Base-by-base conservation (phyloP, 306 rosid genomes). In the Hylodesmum podocarpum region DNA sequence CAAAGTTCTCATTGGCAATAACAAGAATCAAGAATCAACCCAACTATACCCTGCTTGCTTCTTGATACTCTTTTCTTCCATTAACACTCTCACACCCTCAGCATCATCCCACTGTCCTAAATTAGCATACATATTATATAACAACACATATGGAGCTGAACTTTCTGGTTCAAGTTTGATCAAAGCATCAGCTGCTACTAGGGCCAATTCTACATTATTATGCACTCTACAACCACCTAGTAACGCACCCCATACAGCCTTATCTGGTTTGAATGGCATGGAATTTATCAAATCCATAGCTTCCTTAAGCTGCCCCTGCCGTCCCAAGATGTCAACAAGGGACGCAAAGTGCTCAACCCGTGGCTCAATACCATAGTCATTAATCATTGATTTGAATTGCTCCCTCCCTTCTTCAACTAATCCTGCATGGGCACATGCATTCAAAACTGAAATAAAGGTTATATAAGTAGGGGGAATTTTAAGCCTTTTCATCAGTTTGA, bases 221-320 rank as follows among this genome's bases (percentile, higher is more conserved):
- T 85, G 86, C 51, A 85, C 74, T 75, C 86, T 85, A 65, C 88
- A 85, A 70, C 70, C 80, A 67, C 88, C 84, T n/a, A 85, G 77
- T 34, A 85, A 55, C 49, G 88, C 86, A 57, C 88, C 86, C 88
- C 88, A 85, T 6, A 85, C 88, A 31, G 86, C 82, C 66, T 82
- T 78, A 78, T 85, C 88, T 4, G 88, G 86, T 82, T 78, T 77
- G 47, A 70, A 47, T 11, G 88, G 82, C 86, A 85, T 85, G 55
- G 73, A 64, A 57, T 57, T 29, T 55, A 85, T 82, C 82, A 85
- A 71, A 75, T 78, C 70, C 61, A 78, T 70, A 70, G 84, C 88
- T 72, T 85, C 84, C 81, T 69, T 77, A 74, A 85, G 88, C 57
- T 74, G 77, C 58, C 88, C 88, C 44, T 85, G 86, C 65, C 88